Evolutionary conservation across 2,329 filamentous ascomycete genomes (phyloP), one percentile per base, ranked within the genome.

Genomic region (Purpureocillium lavendulum): DNA sequence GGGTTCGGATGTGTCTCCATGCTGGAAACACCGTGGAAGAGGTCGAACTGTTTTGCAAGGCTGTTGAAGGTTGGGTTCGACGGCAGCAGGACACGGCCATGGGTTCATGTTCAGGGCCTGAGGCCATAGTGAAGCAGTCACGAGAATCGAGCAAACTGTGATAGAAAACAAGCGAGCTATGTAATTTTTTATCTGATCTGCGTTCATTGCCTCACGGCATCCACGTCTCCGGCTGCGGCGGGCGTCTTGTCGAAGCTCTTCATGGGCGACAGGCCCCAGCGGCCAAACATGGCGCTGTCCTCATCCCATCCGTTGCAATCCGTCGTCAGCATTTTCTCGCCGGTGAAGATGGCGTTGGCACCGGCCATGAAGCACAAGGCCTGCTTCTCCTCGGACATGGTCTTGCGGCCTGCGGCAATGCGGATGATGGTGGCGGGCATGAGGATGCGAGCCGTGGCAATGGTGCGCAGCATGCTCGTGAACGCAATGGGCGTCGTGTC

Each of bases 271-370:
- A 92, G 65, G 0, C 88, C 88, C 84, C 87, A 94, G 38, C 78
- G 74, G 2, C 80, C 75, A 64, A 95, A 94, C 79, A 94, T 86
- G 32, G 68, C 79, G 46, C 77, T 80, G 54, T 95, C 88, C 62
- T 94, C 85, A 46, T 92, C 87, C 85, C 86, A 95, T 24, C 87
- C 86, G 50, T 87, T 89, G 58, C 87, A 94, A 41, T 88, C 85
- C 0, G 88, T 95, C 4, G 88, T 95, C 63, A 94, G 61, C 88
- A 95, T 94, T 72, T 90, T 94, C 67, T 95, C 88, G 8, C 88
- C 88, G 0, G 88, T 95, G 57, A 95, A 95, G 28, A 95, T 83
- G n/a, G 88, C 88, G 53, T 95, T 95, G 1, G 88, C 88, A 12
- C 88, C 88, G 0, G 87, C 87, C 75, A 86, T 82, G 66, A 94